A percentile compares a stretch with the other conserved stretches of the same genome.
Evolutionary conservation across 2,329 filamentous ascomycete species (phyloP).

Genomic region (Dactylellina drechsleri): DNA sequence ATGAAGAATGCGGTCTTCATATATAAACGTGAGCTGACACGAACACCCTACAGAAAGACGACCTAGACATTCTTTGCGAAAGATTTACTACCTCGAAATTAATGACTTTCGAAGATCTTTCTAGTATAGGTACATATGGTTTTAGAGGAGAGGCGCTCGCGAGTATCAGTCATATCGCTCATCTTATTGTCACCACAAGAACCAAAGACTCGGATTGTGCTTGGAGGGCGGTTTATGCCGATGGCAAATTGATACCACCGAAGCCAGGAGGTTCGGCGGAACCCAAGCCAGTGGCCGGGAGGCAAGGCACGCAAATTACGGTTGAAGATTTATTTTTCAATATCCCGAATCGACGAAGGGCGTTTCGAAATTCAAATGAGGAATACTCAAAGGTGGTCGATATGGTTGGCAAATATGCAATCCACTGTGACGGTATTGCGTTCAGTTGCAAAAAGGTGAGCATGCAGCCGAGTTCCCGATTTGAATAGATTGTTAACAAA

Average conservation of each 20-base stretch:
- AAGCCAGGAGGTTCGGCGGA: conserved; percentile 89
- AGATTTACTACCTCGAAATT: conserved; percentile 97
- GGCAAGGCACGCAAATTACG: conserved; percentile 91
- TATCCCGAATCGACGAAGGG: conserved; percentile 83
- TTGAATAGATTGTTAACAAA: not conserved
- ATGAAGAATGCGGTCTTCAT: conserved; percentile 59
- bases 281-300: conserved; percentile 86
- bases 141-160: conserved; percentile 95
- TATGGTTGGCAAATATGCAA: conserved; percentile 88
- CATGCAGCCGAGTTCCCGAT: not conserved
- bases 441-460: conserved; percentile 89
- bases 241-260: conserved; percentile 80
- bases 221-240: conserved; percentile 87
- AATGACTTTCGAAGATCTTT: conserved; percentile 89
- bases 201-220: conserved; percentile 87
- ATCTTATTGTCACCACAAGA: conserved; percentile 92
- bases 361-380: conserved; percentile 90
- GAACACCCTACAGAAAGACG: conserved; percentile 74
- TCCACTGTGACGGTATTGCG: conserved; percentile 89
- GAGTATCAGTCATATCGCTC: conserved; percentile 98
- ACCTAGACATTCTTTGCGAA: conserved; percentile 90
- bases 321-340: conserved; percentile 99
- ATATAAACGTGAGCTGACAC: not conserved
- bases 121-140: conserved; percentile 92
- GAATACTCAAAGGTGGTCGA: conserved; percentile 99